Evolutionary conservation across 805 yeast species (phyloP).

Genomic region (Pichia deserticola): DNA sequence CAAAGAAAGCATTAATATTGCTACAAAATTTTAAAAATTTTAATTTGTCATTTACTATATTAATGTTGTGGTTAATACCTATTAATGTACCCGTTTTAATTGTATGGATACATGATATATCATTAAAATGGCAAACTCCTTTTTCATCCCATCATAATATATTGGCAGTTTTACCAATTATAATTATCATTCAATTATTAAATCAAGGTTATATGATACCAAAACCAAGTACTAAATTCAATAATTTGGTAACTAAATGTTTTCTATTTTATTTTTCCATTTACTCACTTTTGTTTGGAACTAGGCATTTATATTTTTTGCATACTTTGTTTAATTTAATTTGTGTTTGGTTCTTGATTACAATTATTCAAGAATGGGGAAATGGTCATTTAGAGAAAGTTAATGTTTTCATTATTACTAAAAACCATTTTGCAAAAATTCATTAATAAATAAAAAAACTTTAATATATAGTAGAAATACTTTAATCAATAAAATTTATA

Average conservation of each 20-base stretch:
- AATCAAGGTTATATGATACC: constrained; percentile 44
- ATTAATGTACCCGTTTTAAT: constrained; percentile 69
- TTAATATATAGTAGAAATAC: too few species aligned
- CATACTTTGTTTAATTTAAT: constrained; percentile 68
- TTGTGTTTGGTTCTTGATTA: constrained; percentile 42
- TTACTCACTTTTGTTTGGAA: constrained; percentile 66
- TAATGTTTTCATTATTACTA: neutral
- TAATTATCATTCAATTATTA: constrained; percentile 48
- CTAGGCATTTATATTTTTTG: constrained; percentile 77
- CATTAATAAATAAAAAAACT: neutral
- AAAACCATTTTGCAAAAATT: constrained; percentile 3
- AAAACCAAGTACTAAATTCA: constrained; percentile 19
- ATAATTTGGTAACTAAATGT: constrained; percentile 28
- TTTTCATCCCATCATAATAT: constrained; percentile 83
- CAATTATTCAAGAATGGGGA: constrained; percentile 20
- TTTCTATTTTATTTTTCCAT: constrained; percentile 45
- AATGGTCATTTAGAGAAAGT: constrained; percentile 3
- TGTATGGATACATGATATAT: constrained; percentile 75
- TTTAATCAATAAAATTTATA: too few species aligned
- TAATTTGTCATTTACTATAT: constrained; percentile 51
- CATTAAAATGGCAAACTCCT: constrained; percentile 74
- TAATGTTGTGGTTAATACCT: constrained; percentile 75
- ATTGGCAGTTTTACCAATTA: constrained; percentile 67
- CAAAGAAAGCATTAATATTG: neutral
- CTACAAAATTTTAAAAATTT: constrained; percentile 41